Evolutionary conservation across 2,329 filamentous ascomycete genomes (phyloP).

Genomic region (Acrocalymma vagum): DNA sequence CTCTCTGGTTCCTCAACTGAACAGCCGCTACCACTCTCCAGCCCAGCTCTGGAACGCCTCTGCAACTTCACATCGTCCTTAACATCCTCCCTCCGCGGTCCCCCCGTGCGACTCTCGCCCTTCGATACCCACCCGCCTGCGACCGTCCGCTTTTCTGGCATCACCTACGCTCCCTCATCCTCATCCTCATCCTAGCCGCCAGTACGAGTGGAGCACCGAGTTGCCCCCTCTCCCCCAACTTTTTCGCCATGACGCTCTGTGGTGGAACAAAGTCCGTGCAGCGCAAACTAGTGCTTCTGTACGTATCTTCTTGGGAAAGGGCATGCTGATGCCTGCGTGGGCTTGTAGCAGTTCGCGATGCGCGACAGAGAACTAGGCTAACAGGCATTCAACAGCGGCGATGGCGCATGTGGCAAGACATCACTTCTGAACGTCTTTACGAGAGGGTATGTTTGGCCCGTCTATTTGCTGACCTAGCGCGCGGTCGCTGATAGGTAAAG

Average conservation of each 20-base stretch:
- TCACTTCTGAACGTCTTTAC: slow-evolving; percentile 98
- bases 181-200: slow-evolving; percentile 31
- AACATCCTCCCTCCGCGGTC: slow-evolving; percentile 18
- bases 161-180: slow-evolving; percentile 33
- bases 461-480: no score
- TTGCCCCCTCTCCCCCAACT: slow-evolving; percentile 15
- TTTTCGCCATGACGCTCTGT: slow-evolving; percentile 55
- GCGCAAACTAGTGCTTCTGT: slow-evolving; percentile 96
- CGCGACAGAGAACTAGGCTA: slow-evolving; percentile 31
- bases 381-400: slow-evolving; percentile 68
- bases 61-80: slow-evolving; percentile 20
- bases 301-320: slow-evolving; percentile 51
- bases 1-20: slow-evolving; percentile 15
- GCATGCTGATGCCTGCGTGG: slow-evolving; percentile 21
- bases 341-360: no score
- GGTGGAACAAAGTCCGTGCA: slow-evolving; percentile 77
- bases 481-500: not conserved
- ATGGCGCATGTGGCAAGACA: slow-evolving; percentile 97
- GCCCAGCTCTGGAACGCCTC: slow-evolving; percentile 31
- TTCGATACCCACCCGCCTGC: slow-evolving; percentile 14
- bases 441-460: slow-evolving; percentile 77
- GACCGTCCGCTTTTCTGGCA: slow-evolving; percentile 20
- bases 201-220: slow-evolving; percentile 31
- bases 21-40: slow-evolving; percentile 24
- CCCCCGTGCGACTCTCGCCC: slow-evolving; percentile 14